Evolutionary conservation across 495 filamentous ascomycete genomes (phyloP).

Genomic region (Pseudotulostoma volvatum): DNA sequence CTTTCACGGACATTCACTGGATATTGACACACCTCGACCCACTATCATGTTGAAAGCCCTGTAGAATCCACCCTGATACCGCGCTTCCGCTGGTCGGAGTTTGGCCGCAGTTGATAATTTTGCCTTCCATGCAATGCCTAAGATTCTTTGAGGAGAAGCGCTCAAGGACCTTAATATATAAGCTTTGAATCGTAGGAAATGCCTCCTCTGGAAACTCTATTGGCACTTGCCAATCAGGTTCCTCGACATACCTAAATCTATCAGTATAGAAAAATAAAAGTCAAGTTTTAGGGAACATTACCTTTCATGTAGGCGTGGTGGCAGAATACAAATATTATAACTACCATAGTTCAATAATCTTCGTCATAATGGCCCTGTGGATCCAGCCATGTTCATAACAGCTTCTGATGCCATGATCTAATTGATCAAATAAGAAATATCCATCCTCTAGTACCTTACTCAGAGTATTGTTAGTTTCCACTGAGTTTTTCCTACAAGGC

Average conservation of each 20-base stretch:
- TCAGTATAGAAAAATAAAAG: slow-evolving; percentile 3
- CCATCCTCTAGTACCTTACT: too few relatives aligned
- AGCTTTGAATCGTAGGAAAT: too few relatives aligned
- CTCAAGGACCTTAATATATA: slow-evolving; percentile 1
- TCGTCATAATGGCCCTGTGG: not conserved
- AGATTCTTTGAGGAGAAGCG: slow-evolving; percentile 1
- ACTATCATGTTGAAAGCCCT: too few relatives aligned
- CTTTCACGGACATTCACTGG: slow-evolving; percentile 6
- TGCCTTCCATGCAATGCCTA: slow-evolving; percentile 1
- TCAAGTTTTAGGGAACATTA: too few relatives aligned
- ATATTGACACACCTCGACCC: too few relatives aligned
- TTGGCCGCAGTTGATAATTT: slow-evolving; percentile 5
- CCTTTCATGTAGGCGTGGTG: too few relatives aligned
- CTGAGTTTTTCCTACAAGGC: not conserved
- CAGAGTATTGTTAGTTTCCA: not conserved
- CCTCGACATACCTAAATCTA: too few relatives aligned
- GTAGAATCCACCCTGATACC: too few relatives aligned
- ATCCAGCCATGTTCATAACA: not conserved
- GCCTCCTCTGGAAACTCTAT: not conserved
- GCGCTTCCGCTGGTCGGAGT: slow-evolving; percentile 3
- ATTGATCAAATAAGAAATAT: too few relatives aligned
- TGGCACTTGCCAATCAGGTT: not conserved
- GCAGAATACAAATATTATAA: too few relatives aligned
- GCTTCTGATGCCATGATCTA: too few relatives aligned
- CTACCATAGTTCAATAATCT: not conserved